phyloP scores from a whole-genome alignment of 176 grass and related monocot genomes.

The Eleusine coracana region DNA sequence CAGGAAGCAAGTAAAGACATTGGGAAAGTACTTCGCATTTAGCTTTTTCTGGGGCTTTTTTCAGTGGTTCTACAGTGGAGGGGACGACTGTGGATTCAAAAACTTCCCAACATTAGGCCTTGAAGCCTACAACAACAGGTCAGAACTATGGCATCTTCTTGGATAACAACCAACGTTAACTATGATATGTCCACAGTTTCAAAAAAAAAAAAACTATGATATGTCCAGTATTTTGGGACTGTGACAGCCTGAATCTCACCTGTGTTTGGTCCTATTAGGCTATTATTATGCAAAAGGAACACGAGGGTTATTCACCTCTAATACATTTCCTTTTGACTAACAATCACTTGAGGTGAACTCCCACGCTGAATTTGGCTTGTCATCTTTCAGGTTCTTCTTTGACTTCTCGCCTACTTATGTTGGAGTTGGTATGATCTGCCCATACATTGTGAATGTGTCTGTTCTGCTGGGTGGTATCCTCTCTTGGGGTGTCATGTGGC shows the following conservation, averaged over 20 bases:
- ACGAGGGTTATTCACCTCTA: conserved; percentile 12
- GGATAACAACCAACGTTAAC: background rate
- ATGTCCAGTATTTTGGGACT: conserved; percentile 21
- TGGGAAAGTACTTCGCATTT: conserved; percentile 68
- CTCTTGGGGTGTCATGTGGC: conserved; percentile 79
- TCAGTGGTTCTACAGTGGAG: conserved; percentile 88
- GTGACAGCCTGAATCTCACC: background rate
- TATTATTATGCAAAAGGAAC: conserved; percentile 18
- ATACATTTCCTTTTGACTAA: conserved; percentile 12
- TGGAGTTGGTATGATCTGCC: conserved; percentile 81
- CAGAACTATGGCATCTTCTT: conserved; percentile 3
- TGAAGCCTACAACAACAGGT: conserved; percentile 66
- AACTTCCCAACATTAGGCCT: conserved; percentile 83
- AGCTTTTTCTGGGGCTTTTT: conserved; percentile 94
- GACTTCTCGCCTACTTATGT: conserved; percentile 72
- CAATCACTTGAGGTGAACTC: conserved; percentile 7
- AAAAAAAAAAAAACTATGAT: no score
- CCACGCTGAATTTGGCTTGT: conserved; percentile 23
- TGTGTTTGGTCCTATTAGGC: conserved; percentile 5
- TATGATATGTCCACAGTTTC: conserved; percentile 24
- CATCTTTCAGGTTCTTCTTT: conserved; percentile 64
- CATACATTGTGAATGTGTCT: conserved; percentile 68
- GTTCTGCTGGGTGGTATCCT: conserved; percentile 63
- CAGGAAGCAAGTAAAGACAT: conserved; percentile 87
- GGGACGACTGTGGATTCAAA: conserved; percentile 73